Base-by-base conservation (phyloP, 2,329 filamentous ascomycete genomes). In the Xylaria multiplex region DNA sequence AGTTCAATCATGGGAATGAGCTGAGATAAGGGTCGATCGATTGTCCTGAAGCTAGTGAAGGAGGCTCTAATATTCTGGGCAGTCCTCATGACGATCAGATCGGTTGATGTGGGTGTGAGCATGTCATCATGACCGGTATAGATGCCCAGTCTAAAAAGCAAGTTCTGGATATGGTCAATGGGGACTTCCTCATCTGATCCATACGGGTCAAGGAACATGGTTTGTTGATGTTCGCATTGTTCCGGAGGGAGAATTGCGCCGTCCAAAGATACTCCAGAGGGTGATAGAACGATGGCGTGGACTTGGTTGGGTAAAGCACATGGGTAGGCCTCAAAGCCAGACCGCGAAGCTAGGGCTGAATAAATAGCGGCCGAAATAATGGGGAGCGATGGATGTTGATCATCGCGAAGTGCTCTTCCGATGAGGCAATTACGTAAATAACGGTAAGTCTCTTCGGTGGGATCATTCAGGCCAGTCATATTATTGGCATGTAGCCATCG, bases 321-420 rank as follows among this genome's bases (percentile, higher is more conserved):
- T 60, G 92, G 93, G 40, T 88, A 87, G 0, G 94, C 93, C 71
- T 90, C 85, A 53, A 99, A 79, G 1, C 91, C 91, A 13, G 97
- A 77, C 43, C 91, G 86, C 61, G 87, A 84, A 0, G 93, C 94
- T 16, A 98, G 78, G 64, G 89, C 90, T 74, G 91, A 96, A 79
- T 91, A 99, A 68, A 98, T 97, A 66, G 90, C 91, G 62, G 91
- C 91, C 1, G 93, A 96, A 67, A 97, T 91, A 57, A 97, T 84
- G 1, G 95, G 96, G 8, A 97, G 84, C 1, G 93, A 95, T 32
- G 92, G 89, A 73, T 97, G 93, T 0, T 86, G 84, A 6, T 86
- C 80, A 56, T 91, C 89, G 42, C 88, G 89, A 49, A 98, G 82
- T 3, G 92, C 93, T 67, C 96, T 84, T 9, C 93, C 93, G 62